These are phyloP conservation scores for Xylariales sp. DNA, from an alignment of 2,329 filamentous ascomycete species.

Conservation along the genomic window DNA sequence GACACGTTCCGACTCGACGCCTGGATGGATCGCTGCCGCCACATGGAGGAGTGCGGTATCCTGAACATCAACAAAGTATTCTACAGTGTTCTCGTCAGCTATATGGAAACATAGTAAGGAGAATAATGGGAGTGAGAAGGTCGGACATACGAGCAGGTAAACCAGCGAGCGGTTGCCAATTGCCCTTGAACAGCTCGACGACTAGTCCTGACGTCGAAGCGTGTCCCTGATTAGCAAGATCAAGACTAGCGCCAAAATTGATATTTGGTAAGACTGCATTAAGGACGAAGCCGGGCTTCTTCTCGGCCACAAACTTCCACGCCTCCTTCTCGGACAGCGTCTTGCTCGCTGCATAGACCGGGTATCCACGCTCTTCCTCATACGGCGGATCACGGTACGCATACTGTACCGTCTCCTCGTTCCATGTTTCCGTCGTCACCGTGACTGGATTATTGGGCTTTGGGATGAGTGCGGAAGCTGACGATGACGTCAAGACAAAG, in stretches of 20 bases:
- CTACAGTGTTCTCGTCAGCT: constrained; percentile 44
- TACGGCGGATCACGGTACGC: constrained; percentile 40
- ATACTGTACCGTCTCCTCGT: constrained; percentile 33
- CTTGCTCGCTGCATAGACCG: constrained; percentile 42
- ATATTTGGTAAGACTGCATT: constrained; percentile 43
- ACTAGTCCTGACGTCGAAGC: constrained; percentile 32
- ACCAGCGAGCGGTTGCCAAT: constrained; percentile 10
- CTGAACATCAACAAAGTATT: constrained; percentile 59
- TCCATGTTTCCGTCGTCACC: constrained; percentile 41
- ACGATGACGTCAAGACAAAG: constrained; percentile 44
- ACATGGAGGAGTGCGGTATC: constrained; percentile 65
- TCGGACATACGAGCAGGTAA: constrained; percentile 34
- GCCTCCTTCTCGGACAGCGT: constrained; percentile 39
- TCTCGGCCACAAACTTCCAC: constrained; percentile 40
- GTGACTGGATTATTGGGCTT: constrained; percentile 30
- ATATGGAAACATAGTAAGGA: neutral
- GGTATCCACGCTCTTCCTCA: constrained; percentile 19
- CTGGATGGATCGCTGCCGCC: constrained; percentile 59
- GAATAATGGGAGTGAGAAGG: no score
- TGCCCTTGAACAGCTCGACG: constrained; percentile 32
- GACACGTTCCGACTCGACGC: constrained; percentile 61
- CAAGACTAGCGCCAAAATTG: constrained; percentile 41
- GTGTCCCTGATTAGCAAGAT: constrained; percentile 35
- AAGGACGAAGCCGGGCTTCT: constrained; percentile 38
- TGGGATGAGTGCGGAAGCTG: constrained; percentile 28